Percentiles rank a stretch among this genome's conserved stretches.
These are phyloP conservation scores for Coniochaeta sp. DNA, from an alignment of 2,329 filamentous ascomycete genomes.

Conservation along the genomic window DNA sequence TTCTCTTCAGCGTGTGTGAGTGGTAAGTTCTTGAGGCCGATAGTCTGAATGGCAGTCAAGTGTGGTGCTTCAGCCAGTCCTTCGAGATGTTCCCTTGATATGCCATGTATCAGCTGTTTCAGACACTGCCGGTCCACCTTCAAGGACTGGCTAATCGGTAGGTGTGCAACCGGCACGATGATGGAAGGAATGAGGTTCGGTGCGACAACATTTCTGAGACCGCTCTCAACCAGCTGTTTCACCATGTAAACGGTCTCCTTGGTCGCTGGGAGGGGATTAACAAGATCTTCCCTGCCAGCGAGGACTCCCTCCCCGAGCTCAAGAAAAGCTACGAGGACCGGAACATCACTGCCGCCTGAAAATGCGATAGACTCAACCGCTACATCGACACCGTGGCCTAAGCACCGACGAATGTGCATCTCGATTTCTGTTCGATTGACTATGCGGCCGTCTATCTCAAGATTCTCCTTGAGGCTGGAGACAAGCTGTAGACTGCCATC, in stretches of 20 bases:
- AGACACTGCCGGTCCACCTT: conserved; percentile 43
- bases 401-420: conserved; percentile 35
- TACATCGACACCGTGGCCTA: conserved; percentile 39
- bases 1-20: conserved; percentile 38
- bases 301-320: conserved; percentile 35
- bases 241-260: conserved; percentile 35
- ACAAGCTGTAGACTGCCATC: conserved; percentile 41
- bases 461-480: conserved; percentile 32
- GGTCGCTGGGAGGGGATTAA: conserved; percentile 28
- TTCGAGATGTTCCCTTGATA: conserved; percentile 35
- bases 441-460: conserved; percentile 28
- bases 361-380: conserved; percentile 41
- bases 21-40: conserved; percentile 35
- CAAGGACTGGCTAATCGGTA: conserved; percentile 42
- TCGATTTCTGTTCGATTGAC: conserved; percentile 39
- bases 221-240: conserved; percentile 34
- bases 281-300: conserved; percentile 28
- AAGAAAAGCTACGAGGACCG: conserved; percentile 39
- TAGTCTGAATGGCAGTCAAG: conserved; percentile 25
- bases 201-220: conserved; percentile 29
- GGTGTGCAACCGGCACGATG: conserved; percentile 38
- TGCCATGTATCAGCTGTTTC: conserved; percentile 32
- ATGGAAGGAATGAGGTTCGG: conserved; percentile 36
- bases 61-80: conserved; percentile 30
- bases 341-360: conserved; percentile 27